Conservation (phyloP, 2,329 filamentous ascomycete genomes). For the Cryphonectria radicalis region DNA sequence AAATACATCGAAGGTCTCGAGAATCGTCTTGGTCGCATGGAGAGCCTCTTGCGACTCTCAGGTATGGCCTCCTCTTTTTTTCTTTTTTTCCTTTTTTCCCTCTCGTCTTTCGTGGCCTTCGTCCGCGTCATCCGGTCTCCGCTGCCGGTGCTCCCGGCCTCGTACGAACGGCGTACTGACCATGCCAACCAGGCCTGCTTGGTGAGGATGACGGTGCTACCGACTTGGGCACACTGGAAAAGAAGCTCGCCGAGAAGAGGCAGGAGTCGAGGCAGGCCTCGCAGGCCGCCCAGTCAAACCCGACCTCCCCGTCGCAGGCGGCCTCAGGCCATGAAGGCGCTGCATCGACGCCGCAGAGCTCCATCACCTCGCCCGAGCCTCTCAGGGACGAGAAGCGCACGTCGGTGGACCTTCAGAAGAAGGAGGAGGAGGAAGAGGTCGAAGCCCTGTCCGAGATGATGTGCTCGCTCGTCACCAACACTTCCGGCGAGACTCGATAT, state of each 20-base stretch:
- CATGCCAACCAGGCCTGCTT: conserved; percentile 62
- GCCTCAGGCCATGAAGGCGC: conserved; percentile 48
- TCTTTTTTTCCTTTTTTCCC: background rate
- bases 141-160: conserved; percentile 30
- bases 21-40: conserved; percentile 94
- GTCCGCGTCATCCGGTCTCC: conserved; percentile 1
- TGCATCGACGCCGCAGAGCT: conserved; percentile 56
- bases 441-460: conserved; percentile 96
- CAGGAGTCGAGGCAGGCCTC: conserved; percentile 56
- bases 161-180: conserved; percentile 31
- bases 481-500: conserved; percentile 91
- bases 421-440: conserved; percentile 68
- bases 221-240: conserved; percentile 87
- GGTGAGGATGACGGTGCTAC: conserved; percentile 86
- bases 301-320: conserved; percentile 56
- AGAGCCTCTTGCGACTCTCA: conserved; percentile 84
- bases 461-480: conserved; percentile 96
- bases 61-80: conserved; percentile 49
- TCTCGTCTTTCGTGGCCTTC: background rate
- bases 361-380: conserved; percentile 58
- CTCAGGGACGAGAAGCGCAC: conserved; percentile 40
- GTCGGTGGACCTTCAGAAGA: conserved; percentile 42
- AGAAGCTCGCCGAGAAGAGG: conserved; percentile 65
- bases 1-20: conserved; percentile 98
- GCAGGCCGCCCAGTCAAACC: conserved; percentile 51